Evolutionary conservation across 768 basidiomycete genomes (phyloP).

Genomic region (Rossbeevera mucosa): DNA sequence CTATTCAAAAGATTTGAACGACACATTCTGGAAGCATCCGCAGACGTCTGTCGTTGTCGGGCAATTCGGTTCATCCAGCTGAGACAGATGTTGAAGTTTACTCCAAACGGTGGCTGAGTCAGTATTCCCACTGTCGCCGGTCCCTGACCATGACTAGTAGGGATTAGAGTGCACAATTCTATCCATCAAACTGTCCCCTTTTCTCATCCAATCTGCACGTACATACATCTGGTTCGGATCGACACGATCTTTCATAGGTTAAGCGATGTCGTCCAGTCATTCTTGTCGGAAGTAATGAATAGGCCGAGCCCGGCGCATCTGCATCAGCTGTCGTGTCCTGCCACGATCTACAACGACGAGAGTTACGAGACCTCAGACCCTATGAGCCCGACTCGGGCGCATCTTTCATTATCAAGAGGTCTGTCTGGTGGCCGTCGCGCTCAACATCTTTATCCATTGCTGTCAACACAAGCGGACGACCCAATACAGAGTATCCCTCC

Average conservation of each 20-base stretch:
- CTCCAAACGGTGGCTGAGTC: not conserved
- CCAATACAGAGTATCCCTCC: not conserved
- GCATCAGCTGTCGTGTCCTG: not conserved
- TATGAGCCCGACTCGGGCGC: not conserved
- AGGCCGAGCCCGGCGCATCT: not conserved
- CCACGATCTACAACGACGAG: not conserved
- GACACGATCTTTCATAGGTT: not conserved
- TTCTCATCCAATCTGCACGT: not conserved
- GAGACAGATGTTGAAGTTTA: not conserved
- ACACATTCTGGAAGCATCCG: not conserved
- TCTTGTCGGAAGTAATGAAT: not conserved
- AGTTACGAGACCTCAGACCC: not conserved
- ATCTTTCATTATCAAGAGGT: not conserved
- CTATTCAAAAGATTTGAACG: not conserved
- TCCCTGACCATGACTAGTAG: not conserved
- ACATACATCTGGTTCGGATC: not conserved
- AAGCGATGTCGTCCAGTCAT: not conserved
- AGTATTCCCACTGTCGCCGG: not conserved
- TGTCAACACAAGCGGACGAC: not conserved
- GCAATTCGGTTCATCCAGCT: not conserved
- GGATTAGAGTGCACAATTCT: not conserved
- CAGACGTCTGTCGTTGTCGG: not conserved
- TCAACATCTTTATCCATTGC: not conserved
- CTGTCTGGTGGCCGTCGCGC: not conserved
- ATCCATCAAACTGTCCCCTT: not conserved